Base-by-base conservation (phyloP, 495 filamentous ascomycete genomes). In the Chaetomium fimeti region DNA sequence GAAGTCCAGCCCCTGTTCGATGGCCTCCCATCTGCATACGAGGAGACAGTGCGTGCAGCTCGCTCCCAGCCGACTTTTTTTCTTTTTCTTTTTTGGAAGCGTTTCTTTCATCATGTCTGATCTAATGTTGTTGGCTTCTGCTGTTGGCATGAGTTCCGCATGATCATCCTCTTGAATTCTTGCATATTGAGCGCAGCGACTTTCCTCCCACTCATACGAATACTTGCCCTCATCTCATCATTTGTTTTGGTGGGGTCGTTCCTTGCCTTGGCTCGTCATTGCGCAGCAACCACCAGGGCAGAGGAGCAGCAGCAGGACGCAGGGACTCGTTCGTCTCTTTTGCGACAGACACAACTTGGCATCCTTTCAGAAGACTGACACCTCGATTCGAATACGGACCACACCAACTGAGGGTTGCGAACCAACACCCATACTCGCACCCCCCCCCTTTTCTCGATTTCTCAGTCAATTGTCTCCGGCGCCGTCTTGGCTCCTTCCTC, bases 171-270 rank as follows among this genome's bases (percentile, higher is more conserved):
- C n/a, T 25, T 11, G n/a, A 25, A 25, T 15, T 42, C n/a, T 3
- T n/a, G n/a, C 38, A 9, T 43, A 13, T 58, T 58, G 45, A 9
- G 32, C 12, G 20, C 28, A 2, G 24, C 32, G 9, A n/a, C 8
- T 45, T 28, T 22, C 18, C 12, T 28, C 38, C 18, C 12, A 28
- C 24, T 51, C 18, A 25, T 11, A 9, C 16, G 3, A 4, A 16
- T 29, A 13, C 32, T 9, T 36, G 7, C n/a, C 8, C 29, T 11
- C 29, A 36, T 13, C 32, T 45, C 28, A 5, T 12, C 18, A 16
- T 48, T 57, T 61, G 59, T 66, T 66, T 61, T 66, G 52, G 57
- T 66, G 64, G 63, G 51, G 57, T 22, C 43, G 22, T 38, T 29
- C 25, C 43, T 45, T 43, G 36, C 11, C 40, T 43, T 43, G 11